Base-by-base conservation (phyloP, 306 rosid genomes). In the Clitoria ternatea region DNA sequence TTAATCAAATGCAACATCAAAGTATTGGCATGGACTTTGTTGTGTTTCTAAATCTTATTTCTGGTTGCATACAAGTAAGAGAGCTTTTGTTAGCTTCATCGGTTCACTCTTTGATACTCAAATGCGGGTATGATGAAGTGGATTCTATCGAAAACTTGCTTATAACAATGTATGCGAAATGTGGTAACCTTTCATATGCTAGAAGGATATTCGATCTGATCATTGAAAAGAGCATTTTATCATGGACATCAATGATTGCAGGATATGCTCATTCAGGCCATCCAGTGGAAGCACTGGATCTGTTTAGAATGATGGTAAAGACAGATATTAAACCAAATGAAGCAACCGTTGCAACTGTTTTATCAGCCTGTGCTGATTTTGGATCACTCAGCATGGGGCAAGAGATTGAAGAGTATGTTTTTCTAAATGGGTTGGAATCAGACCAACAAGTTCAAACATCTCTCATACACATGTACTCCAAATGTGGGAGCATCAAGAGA, bases 401-500 rank as follows among this genome's bases (percentile, higher is more conserved):
- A 78, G 92, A 85, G 84, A 80, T 81, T 45, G 89, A 90, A 74
- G 86, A 88, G 63, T 83, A 81, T 20, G 62, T 82, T 85, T 80
- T 66, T 33, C 68, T 77, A 69, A 69, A 71, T 9, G 86, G 84
- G 56, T 85, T 82, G 60, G 80, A 78, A 42, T 63, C 39, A 13
- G 84, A 87, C 63, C 69, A 74, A 53, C 87, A 77, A 17, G 75
- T 87, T 42, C 89, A 85, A 59, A 81, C 84, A 27, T 90, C 93
- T 68, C 81, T 90, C n/a, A 80, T 90, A 73, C 84, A 90, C 80
- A 82, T 87, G 93, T 87, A 85, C 82, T 90, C 87, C 49, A 87
- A 85, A 62, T 84, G 89, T 42, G 96, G 93, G 43, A 77, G 67
- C 66, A 77, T 85, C 47, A 77, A 64, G 64, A 80, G 62, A 52